phyloP scores from a whole-genome alignment of 306 rosid genomes.

The Lathyrus aphaca region DNA sequence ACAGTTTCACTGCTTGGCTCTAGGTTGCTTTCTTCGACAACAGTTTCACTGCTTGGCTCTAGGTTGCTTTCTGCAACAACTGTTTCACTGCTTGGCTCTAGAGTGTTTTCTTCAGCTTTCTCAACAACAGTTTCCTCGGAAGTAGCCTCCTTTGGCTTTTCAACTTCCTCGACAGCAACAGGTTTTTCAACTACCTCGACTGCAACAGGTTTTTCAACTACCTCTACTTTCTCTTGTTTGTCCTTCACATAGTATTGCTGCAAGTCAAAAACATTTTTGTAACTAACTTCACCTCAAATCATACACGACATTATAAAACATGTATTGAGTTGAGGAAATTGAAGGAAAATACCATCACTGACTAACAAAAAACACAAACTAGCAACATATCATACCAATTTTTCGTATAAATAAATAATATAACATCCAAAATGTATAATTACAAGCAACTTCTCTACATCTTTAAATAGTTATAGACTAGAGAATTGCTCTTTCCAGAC shows the following conservation, averaged over 20 bases:
- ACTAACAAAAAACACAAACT: not conserved
- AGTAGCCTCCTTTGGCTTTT: slow-evolving; percentile 47
- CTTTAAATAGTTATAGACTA: slow-evolving; percentile 1
- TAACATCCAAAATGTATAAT: slow-evolving; percentile 12
- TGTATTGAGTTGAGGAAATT: slow-evolving; percentile 13
- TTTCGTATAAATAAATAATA: slow-evolving; percentile 8
- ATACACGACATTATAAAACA: not conserved
- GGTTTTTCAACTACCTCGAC: slow-evolving; percentile 67
- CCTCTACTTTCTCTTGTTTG: slow-evolving; percentile 55
- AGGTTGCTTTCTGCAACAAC: slow-evolving; percentile 48
- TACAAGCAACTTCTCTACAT: not conserved
- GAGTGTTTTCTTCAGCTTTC: slow-evolving; percentile 49
- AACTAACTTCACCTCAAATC: slow-evolving; percentile 12
- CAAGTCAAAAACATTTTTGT: slow-evolving; percentile 34
- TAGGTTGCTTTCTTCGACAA: slow-evolving; percentile 48
- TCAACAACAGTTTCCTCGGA: slow-evolving; percentile 49
- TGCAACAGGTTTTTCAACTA: slow-evolving; percentile 53
- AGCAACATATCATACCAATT: slow-evolving; percentile 21
- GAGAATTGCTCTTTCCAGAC: not conserved
- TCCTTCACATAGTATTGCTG: slow-evolving; percentile 73
- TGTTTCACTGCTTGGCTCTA: slow-evolving; percentile 62
- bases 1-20: slow-evolving; percentile 64
- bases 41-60: slow-evolving; percentile 62
- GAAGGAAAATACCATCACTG: slow-evolving; percentile 14
- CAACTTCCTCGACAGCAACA: slow-evolving; percentile 67